Conservation (phyloP, 129 eudicot genomes). For the Apium graveolens region DNA sequence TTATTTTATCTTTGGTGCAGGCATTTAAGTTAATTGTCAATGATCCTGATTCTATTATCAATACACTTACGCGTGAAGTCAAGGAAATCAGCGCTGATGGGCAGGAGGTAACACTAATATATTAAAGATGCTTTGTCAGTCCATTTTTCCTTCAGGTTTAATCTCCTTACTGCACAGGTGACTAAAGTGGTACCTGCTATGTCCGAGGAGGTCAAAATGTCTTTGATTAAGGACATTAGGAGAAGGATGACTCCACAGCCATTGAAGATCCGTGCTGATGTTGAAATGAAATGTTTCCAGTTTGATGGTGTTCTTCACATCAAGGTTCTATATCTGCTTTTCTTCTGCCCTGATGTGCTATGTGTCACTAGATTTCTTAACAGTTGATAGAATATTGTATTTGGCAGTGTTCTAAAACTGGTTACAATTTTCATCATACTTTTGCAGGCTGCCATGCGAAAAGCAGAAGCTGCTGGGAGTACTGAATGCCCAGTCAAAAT, state of each 20-base stretch:
- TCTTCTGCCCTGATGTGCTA: neutral
- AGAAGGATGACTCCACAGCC: constrained; percentile 99
- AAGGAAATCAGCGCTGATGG: constrained; percentile 89
- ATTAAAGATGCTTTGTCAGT: neutral
- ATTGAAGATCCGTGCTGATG: constrained; percentile 84
- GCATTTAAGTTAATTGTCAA: constrained; percentile 76
- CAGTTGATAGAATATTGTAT: neutral
- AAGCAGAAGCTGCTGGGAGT: constrained; percentile 96
- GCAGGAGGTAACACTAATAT: constrained; percentile 50
- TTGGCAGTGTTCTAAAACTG: neutral
- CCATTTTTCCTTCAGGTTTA: neutral
- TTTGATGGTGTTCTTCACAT: constrained; percentile 97
- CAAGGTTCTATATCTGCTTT: constrained; percentile 37
- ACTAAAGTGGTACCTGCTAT: constrained; percentile 82
- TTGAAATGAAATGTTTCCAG: constrained; percentile 90
- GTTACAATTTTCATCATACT: neutral
- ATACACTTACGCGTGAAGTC: constrained; percentile 76
- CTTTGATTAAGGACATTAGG: constrained; percentile 75
- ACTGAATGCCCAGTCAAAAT: constrained; percentile 92
- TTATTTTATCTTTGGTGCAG: constrained; percentile 25
- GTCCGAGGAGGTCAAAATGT: constrained; percentile 76
- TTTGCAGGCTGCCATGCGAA: constrained; percentile 92
- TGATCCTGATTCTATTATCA: constrained; percentile 76
- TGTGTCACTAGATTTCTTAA: neutral
- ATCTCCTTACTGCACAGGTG: constrained; percentile 36